These are phyloP conservation scores for Auriscalpium microsporum DNA, from an alignment of 768 basidiomycete species.

Conservation along the genomic window DNA sequence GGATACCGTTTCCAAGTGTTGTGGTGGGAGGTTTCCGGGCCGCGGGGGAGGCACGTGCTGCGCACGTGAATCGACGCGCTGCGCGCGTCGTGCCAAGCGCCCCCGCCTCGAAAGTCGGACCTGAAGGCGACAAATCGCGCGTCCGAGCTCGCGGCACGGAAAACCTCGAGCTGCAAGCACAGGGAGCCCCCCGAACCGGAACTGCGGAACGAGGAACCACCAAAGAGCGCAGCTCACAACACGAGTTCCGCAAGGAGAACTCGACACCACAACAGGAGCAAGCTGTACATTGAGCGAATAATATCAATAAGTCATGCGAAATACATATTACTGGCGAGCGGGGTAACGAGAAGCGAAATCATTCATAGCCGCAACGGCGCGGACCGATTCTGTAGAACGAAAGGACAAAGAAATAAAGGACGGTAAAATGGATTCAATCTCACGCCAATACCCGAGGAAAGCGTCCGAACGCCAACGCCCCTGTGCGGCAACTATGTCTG, in stretches of 20 bases:
- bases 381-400: not conserved
- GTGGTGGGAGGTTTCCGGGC: too few species aligned
- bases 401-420: not conserved
- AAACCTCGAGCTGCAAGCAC: too few species aligned
- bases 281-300: not conserved
- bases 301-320: not conserved
- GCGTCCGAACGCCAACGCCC: slow-evolving; percentile 18
- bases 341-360: not conserved
- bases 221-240: not conserved
- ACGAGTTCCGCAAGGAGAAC: not conserved
- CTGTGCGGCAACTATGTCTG: slow-evolving; percentile 13
- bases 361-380: not conserved
- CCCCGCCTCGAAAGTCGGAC: too few species aligned
- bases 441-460: slow-evolving; percentile 20
- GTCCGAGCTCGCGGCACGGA: too few species aligned
- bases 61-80: too few species aligned
- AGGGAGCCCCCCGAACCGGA: too few species aligned
- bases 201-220: not conserved
- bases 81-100: too few species aligned
- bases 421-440: slow-evolving; percentile 10
- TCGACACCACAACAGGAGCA: not conserved
- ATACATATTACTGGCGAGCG: not conserved
- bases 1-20: too few species aligned
- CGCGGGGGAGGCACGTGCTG: too few species aligned
- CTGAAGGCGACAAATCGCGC: too few species aligned